Base-by-base conservation (phyloP, 2,329 filamentous ascomycete genomes). In the Colletotrichum sp. region DNA sequence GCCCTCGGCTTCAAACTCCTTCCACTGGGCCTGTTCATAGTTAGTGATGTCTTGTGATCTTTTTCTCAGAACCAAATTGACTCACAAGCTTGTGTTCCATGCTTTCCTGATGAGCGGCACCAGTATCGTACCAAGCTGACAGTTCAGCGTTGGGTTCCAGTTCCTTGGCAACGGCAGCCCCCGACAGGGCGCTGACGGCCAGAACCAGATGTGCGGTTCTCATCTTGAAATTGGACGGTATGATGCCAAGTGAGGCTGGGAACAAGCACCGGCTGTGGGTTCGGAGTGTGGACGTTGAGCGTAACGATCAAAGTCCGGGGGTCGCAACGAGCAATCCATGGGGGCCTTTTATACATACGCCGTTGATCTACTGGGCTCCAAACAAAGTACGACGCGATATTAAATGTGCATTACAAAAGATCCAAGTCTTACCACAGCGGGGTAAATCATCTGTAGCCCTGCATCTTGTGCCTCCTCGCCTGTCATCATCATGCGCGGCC, bases 1-100 rank as follows among this genome's bases (percentile, higher is more conserved):
- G 44, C 85, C 85, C 15, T 81, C 79, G 8, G 79, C 82, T 30
- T 82, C 80, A 28, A 84, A 81, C 44, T 79, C 78, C 8, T 79
- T 80, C 84, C 84, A 85, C 52, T 81, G 80, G 16, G 77, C 80
- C 82, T 83, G 2, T 4, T 16, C 1, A 16, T 2, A n/a, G 28
- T 77, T 4, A 76, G 70, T 62, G 3, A 15, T 28, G 7, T 7
- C 8, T 13, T 1, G 5, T 3, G 1, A 12, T 4, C 8, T n/a
- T 18, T 12, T 4, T 5, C 64, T 8, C 9, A 13, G 32, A 18
- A 16, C 6, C 6, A 1, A 8, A 9, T 64, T 34, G 68, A 52
- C 59, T 73, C 36, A 70, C 78, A 9, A 77, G 76, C 73, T 79
- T 79, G 59, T 72, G 32, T 13, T 63, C 59, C 77, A 79, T 78